Conservation (phyloP, 2,329 filamentous ascomycete species). For the Lachnum nothofagi region DNA sequence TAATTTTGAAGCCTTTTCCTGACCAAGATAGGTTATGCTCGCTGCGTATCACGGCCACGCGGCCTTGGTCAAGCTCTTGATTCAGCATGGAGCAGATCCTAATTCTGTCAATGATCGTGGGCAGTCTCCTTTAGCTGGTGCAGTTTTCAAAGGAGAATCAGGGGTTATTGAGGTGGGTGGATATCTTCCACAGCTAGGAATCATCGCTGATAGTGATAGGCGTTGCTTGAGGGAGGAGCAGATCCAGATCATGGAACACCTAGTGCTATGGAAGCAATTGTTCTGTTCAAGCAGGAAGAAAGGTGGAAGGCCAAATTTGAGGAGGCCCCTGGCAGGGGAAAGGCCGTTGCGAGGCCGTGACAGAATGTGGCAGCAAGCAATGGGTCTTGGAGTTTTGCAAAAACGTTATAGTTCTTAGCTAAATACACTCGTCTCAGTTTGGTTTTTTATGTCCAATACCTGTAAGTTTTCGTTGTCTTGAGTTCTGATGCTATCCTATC, state of each 20-base stretch:
- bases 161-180: constrained; percentile 52
- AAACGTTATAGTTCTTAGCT: no score
- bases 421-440: no score
- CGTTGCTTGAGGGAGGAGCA: constrained; percentile 47
- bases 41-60: constrained; percentile 65
- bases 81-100: constrained; percentile 59
- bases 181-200: not conserved
- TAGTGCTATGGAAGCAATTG: constrained; percentile 44
- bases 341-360: constrained; percentile 30
- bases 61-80: constrained; percentile 53
- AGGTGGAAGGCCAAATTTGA: constrained; percentile 48
- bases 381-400: no score
- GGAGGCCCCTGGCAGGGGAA: constrained; percentile 44
- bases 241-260: constrained; percentile 50
- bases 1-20: no score
- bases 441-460: no score
- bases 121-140: constrained; percentile 65
- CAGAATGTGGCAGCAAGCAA: no score
- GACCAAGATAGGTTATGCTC: constrained; percentile 57
- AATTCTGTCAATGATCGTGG: constrained; percentile 64
- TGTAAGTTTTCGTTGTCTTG: no score
- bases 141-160: constrained; percentile 66
- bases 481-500: no score
- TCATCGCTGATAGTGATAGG: constrained; percentile 24
- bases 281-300: constrained; percentile 49